Base-by-base conservation (phyloP, 2,329 filamentous ascomycete genomes). In the Huntiella abstrusa region DNA sequence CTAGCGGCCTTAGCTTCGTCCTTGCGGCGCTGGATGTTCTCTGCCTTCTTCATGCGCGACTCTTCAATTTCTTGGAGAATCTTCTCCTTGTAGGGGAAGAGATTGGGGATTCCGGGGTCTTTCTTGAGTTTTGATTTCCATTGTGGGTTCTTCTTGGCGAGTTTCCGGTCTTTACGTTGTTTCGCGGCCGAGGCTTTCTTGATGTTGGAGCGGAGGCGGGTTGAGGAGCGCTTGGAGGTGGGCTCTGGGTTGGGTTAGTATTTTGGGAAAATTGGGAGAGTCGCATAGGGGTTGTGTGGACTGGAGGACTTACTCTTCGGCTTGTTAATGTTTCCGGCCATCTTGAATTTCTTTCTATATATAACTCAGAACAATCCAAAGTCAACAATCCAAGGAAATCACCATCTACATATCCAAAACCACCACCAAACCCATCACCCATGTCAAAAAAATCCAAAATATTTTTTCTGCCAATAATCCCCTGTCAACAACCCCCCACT, bases 1-100 rank as follows among this genome's bases (percentile, higher is more conserved):
- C 67, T 73, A 39, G 70, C 72, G 12, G 76, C 76, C 66, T 75
- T 83, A 48, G 77, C 78, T 56, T 85, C 66, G 58, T 92, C 83
- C 52, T 75, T 75, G 55, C 75, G 71, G 58, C 73, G 73, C 60
- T 74, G 69, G 49, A 73, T 71, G 58, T 94, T 84, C 57, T 94
- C 86, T 52, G 77, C 76, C 67, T 88, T 95, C 60, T 74, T 68
- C 54, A 80, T 67, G 58, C 81, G 81, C 56, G 76, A 80, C 64
- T 94, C 84, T 65, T 98, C 91, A 55, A 98, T 92, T 63, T 98
- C 86, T 49, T 87, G 77, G 33, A 98, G 73, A 22, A 98, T 74
- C 69, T 82, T 87, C 62, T 95, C 87, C 68, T 98, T 98, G 71
- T 91, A 95, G 1, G 91, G 91, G 66, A 95, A 98, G 33, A 95